Conservation (phyloP, 75 land plant species). For the Azolla pinnata region DNA sequence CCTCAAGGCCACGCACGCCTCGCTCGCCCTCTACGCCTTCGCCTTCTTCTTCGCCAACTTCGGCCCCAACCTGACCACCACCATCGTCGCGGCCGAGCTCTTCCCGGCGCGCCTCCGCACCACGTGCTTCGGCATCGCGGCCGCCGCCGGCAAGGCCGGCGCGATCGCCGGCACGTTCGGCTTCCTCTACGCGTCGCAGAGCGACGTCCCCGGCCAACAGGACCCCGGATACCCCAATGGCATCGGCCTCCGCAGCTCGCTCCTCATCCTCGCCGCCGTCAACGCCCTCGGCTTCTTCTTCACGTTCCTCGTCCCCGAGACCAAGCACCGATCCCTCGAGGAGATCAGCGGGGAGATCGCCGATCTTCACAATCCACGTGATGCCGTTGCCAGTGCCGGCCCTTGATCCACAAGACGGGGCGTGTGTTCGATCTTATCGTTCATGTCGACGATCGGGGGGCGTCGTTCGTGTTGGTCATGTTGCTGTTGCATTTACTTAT, state of each 20-base stretch:
- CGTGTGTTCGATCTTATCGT: no score
- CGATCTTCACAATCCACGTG: no score
- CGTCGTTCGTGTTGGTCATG: no score
- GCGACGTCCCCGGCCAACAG: slow-evolving; percentile 31
- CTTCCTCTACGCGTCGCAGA: slow-evolving; percentile 39
- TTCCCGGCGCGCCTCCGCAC: slow-evolving; percentile 43
- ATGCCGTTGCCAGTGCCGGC: no score
- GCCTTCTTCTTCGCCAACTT: slow-evolving; percentile 33
- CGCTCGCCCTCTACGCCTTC: slow-evolving; percentile 10
- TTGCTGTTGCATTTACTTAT: no score
- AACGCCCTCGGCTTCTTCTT: slow-evolving; percentile 27
- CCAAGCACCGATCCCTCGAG: slow-evolving; percentile 37
- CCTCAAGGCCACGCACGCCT: no score
- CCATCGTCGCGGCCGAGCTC: slow-evolving; percentile 47
- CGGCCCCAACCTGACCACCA: slow-evolving; percentile 30
- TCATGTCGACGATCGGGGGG: no score
- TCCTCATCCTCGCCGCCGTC: slow-evolving; percentile 22
- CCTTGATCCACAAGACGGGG: no score
- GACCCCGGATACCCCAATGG: slow-evolving; percentile 37
- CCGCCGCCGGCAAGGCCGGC: slow-evolving; percentile 43
- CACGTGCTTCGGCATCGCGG: slow-evolving; percentile 48
- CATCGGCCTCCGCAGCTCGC: slow-evolving; percentile 33
- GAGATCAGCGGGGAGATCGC: slow-evolving; percentile 30
- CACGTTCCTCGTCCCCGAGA: no score
- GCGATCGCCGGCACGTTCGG: slow-evolving; percentile 45